Evolutionary conservation across 1,284 basidiomycete genomes (phyloP), one percentile per base, ranked within the genome.

Genomic region (Xerocomus nothofagi): DNA sequence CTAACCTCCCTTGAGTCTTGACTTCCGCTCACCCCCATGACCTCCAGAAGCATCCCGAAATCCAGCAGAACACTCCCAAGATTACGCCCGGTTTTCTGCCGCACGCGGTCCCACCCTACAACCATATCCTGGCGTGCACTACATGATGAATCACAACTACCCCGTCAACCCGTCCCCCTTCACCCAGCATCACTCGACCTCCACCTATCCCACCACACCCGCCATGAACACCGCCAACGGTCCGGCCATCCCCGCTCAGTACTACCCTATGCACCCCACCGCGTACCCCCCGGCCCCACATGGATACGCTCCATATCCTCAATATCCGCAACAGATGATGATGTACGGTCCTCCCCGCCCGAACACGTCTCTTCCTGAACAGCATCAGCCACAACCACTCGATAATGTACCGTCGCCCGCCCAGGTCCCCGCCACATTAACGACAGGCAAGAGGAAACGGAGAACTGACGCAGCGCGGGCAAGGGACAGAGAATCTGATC

Each of bases 91-190:
- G 46, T 55, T 63, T 56, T 55, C 67, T 51, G 55, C 68, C 57
- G 67, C 67, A 60, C 73, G 74, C 61, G 70, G 73, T 43, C 71
- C 75, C 48, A 67, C 76, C 53, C 72, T 77, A 46, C 80, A 80
- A 63, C 76, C 79, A 30, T 79, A 80, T 65, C 77, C 79, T 39
- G 72, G 69, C 23, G 66, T 71, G 9, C 59, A 58, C 38, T 72
- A 76, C 54, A 73, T 82, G 63, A 88, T 88, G 84, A 85, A 85
- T 60, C 80, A 78, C 59, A 67, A 61, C 73, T 56, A 86, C 62
- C 75, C 78, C 32, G 71, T 80, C 55, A 80, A 79, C 54, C 78
- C 80, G 47, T 75, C 83, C 23, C 77, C 79, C 17, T 86, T 79
- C 62, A 64, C 79, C 50, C 80, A 80, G 50, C 73, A 78, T 49